Evolutionary conservation across 2,329 filamentous ascomycete genomes (phyloP).

Genomic region (Epichloe sylvatica): DNA sequence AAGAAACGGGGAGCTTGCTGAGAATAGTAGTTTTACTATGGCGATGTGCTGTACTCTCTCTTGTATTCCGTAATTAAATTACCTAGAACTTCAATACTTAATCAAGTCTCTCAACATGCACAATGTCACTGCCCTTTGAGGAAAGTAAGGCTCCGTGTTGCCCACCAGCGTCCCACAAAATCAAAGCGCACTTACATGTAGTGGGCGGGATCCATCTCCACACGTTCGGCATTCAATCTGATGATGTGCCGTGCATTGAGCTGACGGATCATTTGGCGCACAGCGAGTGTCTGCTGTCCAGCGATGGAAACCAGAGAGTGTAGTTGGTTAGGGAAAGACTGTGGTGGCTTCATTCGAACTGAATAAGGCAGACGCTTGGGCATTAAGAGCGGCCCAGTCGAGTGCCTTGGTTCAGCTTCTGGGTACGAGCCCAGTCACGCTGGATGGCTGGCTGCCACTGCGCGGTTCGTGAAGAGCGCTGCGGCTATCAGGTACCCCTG

Average conservation of each 20-base stretch:
- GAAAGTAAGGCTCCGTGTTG: background rate
- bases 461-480: background rate
- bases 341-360: too few species aligned
- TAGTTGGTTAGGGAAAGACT: too few species aligned
- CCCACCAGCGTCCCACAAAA: background rate
- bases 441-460: background rate
- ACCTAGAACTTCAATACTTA: constrained; percentile 8
- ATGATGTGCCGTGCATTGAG: too few species aligned
- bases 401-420: too few species aligned
- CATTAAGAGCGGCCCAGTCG: background rate
- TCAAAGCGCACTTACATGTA: background rate
- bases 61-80: background rate
- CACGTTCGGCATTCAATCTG: background rate
- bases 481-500: constrained; percentile 5
- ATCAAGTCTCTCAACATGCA: background rate
- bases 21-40: background rate
- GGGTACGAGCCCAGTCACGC: too few species aligned
- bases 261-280: too few species aligned
- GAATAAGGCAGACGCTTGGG: too few species aligned
- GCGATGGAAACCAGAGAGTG: too few species aligned
- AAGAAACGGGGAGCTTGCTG: background rate
- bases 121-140: background rate
- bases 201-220: background rate
- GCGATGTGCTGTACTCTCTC: background rate
- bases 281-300: too few species aligned